Evolutionary conservation across 148 eudicot species (phyloP).

Genomic region (Cornus florida): DNA sequence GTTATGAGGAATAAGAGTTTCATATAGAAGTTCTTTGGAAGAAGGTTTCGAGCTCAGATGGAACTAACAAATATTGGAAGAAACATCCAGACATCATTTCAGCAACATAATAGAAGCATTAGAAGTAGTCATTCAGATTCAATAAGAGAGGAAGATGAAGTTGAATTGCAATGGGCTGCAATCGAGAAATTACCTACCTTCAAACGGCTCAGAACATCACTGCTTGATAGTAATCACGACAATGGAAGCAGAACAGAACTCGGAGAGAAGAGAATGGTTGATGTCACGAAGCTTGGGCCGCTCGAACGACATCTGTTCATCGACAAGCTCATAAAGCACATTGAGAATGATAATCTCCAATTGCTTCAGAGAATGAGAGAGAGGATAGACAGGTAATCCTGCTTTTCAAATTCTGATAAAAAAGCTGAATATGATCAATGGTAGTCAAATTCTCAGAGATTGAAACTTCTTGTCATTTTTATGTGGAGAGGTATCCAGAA

Average conservation of each 20-base stretch:
- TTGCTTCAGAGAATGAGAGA: constrained; percentile 20
- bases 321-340: constrained; percentile 26
- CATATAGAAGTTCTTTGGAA: neutral
- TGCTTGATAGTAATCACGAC: constrained; percentile 16
- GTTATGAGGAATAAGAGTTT: neutral
- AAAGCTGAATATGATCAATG: neutral
- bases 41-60: constrained; percentile 3
- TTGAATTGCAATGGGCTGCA: constrained; percentile 26
- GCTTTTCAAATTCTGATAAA: neutral
- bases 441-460: no score
- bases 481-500: no score
- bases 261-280: constrained; percentile 18
- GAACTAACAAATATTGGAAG: constrained; percentile 12
- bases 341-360: constrained; percentile 18
- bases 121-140: constrained; percentile 17
- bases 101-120: constrained; percentile 10
- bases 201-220: constrained; percentile 18
- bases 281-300: constrained; percentile 26
- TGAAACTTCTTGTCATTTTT: neutral
- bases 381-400: constrained; percentile 22
- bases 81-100: constrained; percentile 17
- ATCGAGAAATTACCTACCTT: constrained; percentile 28
- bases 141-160: constrained; percentile 8
- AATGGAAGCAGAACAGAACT: constrained; percentile 8
- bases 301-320: constrained; percentile 22